Conservation (phyloP, 495 filamentous ascomycete genomes). For the Wilcoxina mikolae region DNA sequence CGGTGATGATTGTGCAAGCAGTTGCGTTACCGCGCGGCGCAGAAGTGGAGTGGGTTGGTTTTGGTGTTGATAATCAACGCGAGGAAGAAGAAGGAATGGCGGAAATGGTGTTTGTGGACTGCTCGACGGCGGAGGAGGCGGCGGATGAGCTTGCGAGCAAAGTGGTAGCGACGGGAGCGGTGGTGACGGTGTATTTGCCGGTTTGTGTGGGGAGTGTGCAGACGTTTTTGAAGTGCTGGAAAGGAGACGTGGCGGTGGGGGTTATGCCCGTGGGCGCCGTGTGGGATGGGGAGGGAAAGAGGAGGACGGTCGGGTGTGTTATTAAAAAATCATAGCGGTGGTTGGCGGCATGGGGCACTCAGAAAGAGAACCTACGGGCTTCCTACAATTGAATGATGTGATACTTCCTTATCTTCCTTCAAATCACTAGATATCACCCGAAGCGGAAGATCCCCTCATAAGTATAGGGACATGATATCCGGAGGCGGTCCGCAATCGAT, state of each 20-base stretch:
- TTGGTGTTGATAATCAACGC: neutral
- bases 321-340: too few species aligned
- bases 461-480: too few species aligned
- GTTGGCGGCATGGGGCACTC: neutral
- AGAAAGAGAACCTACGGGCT: too few species aligned
- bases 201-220: neutral
- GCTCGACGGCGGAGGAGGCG: conserved; percentile 62
- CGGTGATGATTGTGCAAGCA: neutral
- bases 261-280: neutral
- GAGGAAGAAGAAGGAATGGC: conserved; percentile 57
- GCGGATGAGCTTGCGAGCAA: conserved; percentile 32
- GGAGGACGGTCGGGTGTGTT: neutral
- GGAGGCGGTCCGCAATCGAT: too few species aligned
- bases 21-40: neutral
- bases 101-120: conserved; percentile 45
- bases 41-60: conserved; percentile 5
- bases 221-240: neutral
- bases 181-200: neutral
- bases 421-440: too few species aligned
- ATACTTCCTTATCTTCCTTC: too few species aligned
- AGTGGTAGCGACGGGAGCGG: neutral
- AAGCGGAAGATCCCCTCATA: too few species aligned
- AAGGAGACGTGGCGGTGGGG: neutral
- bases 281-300: neutral
- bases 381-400: too few species aligned